Evolutionary conservation across 257 asterid genomes (phyloP).

Genomic region (Linaria vulgaris): DNA sequence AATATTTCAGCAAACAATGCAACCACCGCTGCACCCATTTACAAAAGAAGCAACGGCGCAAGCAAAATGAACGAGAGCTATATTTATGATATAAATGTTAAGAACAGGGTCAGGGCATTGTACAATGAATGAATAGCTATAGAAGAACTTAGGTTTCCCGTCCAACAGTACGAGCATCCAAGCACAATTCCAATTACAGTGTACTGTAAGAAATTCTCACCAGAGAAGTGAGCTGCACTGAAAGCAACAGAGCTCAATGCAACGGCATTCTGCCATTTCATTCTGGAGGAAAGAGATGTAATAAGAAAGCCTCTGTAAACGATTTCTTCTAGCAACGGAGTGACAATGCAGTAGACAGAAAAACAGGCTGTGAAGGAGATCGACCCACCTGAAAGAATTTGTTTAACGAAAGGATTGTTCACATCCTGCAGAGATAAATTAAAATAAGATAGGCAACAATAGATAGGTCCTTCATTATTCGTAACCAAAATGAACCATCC

Average conservation of each 20-base stretch:
- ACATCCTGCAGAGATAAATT: conserved; percentile 44
- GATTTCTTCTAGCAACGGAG: conserved; percentile 82
- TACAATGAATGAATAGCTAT: conserved; percentile 66
- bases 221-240: conserved; percentile 77
- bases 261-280: conserved; percentile 79
- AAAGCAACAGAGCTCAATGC: conserved; percentile 61
- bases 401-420: conserved; percentile 57
- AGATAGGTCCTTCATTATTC: no score
- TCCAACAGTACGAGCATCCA: conserved; percentile 83
- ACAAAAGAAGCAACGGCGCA: no score
- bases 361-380: conserved; percentile 47
- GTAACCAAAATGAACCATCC: no score
- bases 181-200: conserved; percentile 59
- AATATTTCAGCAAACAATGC: no score
- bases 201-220: conserved; percentile 72
- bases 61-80: conserved; percentile 3
- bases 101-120: conserved; percentile 57
- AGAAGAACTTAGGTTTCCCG: conserved; percentile 67
- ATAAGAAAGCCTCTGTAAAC: conserved; percentile 78
- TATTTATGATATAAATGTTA: conserved; percentile 47
- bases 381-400: conserved; percentile 58
- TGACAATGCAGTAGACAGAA: conserved; percentile 57
- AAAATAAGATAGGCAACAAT: no score
- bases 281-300: conserved; percentile 60
- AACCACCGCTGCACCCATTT: no score